phyloP scores from a whole-genome alignment of 2,329 filamentous ascomycete genomes.

The Stachybotrys chlorohalonatus region DNA sequence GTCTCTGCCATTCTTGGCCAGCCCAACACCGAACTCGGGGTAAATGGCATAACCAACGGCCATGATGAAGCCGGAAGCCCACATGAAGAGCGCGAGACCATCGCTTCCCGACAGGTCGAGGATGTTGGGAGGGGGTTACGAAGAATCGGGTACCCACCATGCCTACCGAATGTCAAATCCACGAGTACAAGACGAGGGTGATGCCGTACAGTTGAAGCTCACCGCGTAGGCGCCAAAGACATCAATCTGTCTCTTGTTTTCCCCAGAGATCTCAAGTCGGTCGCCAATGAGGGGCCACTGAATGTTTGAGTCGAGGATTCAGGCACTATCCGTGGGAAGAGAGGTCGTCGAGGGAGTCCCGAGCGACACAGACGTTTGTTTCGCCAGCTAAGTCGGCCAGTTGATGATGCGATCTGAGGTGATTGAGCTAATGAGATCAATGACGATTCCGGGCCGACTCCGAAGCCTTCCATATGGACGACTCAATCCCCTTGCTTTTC shows the following conservation, averaged over 20 bases:
- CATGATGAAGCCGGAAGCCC: constrained; percentile 54
- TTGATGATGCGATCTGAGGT: constrained; percentile 20
- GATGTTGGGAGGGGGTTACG: constrained; percentile 49
- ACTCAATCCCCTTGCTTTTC: no score
- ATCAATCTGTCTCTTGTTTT: constrained; percentile 46
- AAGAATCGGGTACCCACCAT: constrained; percentile 62
- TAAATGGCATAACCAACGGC: constrained; percentile 55
- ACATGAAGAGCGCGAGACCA: constrained; percentile 54
- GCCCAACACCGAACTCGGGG: constrained; percentile 56
- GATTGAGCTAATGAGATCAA: constrained; percentile 5
- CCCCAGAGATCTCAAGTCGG: constrained; percentile 28
- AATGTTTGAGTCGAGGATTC: background rate
- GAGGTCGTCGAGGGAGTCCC: background rate
- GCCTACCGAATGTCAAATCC: no score
- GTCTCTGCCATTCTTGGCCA: constrained; percentile 56
- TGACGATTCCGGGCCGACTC: no score
- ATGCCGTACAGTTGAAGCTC: constrained; percentile 50
- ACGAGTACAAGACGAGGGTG: no score
- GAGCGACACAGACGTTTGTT: constrained; percentile 6
- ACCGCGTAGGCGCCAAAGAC: constrained; percentile 46
- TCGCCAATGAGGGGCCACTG: background rate
- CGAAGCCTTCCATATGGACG: no score
- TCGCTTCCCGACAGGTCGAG: constrained; percentile 48
- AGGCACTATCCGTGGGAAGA: background rate
- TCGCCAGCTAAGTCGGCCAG: constrained; percentile 9